Evolutionary conservation across 2,329 filamentous ascomycete species (phyloP).

Genomic region (Aspergillus hiratsukae): DNA sequence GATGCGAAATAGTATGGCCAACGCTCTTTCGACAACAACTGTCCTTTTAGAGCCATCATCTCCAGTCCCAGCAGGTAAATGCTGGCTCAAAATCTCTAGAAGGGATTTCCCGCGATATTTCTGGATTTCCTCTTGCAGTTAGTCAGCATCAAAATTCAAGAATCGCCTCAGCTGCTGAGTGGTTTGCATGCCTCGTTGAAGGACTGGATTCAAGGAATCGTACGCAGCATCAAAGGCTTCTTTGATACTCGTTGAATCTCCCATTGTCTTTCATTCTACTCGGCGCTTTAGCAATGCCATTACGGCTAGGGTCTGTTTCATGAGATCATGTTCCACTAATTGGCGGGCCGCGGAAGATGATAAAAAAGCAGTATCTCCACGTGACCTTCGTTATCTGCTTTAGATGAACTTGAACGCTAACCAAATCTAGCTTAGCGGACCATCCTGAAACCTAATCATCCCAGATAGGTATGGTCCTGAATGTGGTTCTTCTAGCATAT

Average conservation of each 20-base stretch:
- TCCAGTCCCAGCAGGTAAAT: constrained; percentile 3
- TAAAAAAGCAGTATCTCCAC: background rate
- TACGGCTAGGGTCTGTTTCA: background rate
- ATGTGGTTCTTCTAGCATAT: too few relatives aligned
- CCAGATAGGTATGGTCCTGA: too few relatives aligned
- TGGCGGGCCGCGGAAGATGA: background rate
- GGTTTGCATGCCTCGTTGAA: constrained; percentile 37
- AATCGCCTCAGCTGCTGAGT: constrained; percentile 9
- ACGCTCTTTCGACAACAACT: constrained; percentile 29
- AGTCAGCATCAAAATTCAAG: constrained; percentile 24
- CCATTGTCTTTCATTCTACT: constrained; percentile 26
- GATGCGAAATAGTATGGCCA: constrained; percentile 31
- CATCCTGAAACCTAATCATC: too few relatives aligned
- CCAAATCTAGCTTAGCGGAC: too few relatives aligned
- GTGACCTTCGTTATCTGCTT: background rate
- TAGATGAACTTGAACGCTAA: too few relatives aligned
- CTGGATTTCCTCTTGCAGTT: constrained; percentile 35
- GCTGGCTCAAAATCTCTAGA: constrained; percentile 28
- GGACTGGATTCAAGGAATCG: constrained; percentile 35
- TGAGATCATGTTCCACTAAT: background rate
- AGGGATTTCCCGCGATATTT: constrained; percentile 32
- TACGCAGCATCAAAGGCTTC: constrained; percentile 32
- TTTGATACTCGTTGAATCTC: constrained; percentile 17
- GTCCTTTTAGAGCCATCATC: constrained; percentile 19
- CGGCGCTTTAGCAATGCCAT: too few relatives aligned